Evolutionary conservation across 2,329 filamentous ascomycete species (phyloP).

Genomic region (Cadophora luteo-olivacea): DNA sequence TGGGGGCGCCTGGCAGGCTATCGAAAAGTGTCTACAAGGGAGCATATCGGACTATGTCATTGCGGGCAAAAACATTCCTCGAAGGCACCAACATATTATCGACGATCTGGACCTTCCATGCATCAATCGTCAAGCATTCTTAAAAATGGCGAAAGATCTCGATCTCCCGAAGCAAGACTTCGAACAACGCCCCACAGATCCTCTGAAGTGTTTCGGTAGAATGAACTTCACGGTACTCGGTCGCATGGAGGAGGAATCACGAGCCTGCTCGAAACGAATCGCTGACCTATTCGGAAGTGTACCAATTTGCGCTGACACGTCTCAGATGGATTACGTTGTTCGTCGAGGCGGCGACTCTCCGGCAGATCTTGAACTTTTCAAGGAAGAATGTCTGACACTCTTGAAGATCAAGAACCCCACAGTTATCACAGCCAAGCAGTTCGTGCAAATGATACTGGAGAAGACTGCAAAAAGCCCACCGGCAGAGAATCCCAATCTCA

Average conservation of each 20-base stretch:
- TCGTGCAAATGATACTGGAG: slow-evolving; percentile 2
- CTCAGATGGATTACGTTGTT: slow-evolving; percentile 1
- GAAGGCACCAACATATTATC: not conserved
- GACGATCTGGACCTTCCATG: not conserved
- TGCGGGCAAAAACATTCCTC: not conserved
- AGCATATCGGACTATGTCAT: not conserved
- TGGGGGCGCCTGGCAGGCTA: not conserved
- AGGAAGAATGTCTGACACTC: not conserved
- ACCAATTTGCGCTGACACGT: not conserved
- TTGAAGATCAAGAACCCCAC: not conserved
- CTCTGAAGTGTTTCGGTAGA: not conserved
- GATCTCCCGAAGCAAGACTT: not conserved
- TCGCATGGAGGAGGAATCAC: not conserved
- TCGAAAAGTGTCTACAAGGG: slow-evolving; percentile 1
- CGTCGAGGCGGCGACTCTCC: not conserved
- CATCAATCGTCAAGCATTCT: not conserved
- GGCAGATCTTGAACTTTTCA: not conserved
- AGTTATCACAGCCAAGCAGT: not conserved
- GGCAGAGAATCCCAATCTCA: not conserved
- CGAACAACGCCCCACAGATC: not conserved
- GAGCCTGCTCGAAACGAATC: not conserved
- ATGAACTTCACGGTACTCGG: slow-evolving; percentile 2
- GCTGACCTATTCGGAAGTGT: not conserved
- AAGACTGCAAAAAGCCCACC: not conserved
- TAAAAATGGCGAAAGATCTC: not conserved